phyloP scores from a whole-genome alignment of 768 basidiomycete species.

The Lentinula sp. region DNA sequence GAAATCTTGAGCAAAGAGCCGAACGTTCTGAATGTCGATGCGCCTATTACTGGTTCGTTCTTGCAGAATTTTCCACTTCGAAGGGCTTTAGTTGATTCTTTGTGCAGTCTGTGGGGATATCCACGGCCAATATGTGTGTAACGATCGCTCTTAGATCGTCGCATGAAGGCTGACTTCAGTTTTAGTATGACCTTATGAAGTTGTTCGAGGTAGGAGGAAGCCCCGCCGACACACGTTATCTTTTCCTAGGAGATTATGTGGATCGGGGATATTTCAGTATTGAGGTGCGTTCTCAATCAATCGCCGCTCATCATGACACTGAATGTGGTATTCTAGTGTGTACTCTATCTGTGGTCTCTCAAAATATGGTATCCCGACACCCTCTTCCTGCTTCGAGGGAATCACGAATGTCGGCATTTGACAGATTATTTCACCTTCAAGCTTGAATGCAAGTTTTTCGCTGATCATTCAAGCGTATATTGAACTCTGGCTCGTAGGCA shows the following conservation, averaged over 20 bases:
- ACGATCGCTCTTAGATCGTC: constrained; percentile 3
- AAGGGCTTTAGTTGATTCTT: background rate
- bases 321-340: constrained; percentile 60
- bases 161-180: constrained; percentile 23
- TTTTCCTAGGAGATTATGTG: constrained; percentile 91
- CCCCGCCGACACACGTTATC: constrained; percentile 89
- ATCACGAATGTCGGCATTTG: constrained; percentile 97
- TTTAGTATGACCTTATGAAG: constrained; percentile 90
- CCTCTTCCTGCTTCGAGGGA: constrained; percentile 92
- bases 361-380: constrained; percentile 99
- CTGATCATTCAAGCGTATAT: background rate
- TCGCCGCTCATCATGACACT: constrained; percentile 1
- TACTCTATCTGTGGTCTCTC: constrained; percentile 94
- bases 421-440: constrained; percentile 99
- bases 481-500: constrained; percentile 48
- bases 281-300: constrained; percentile 47
- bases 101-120: constrained; percentile 92
- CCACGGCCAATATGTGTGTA: constrained; percentile 95
- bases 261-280: constrained; percentile 93
- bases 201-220: constrained; percentile 91
- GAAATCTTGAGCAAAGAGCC: constrained; percentile 79
- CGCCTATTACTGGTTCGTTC: constrained; percentile 87
- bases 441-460: constrained; percentile 73
- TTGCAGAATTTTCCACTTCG: background rate
- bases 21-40: constrained; percentile 91